Evolutionary conservation across 768 basidiomycete genomes (phyloP), one percentile per base, ranked within the genome.

Genomic region (Dacryopinax primogenitus): DNA sequence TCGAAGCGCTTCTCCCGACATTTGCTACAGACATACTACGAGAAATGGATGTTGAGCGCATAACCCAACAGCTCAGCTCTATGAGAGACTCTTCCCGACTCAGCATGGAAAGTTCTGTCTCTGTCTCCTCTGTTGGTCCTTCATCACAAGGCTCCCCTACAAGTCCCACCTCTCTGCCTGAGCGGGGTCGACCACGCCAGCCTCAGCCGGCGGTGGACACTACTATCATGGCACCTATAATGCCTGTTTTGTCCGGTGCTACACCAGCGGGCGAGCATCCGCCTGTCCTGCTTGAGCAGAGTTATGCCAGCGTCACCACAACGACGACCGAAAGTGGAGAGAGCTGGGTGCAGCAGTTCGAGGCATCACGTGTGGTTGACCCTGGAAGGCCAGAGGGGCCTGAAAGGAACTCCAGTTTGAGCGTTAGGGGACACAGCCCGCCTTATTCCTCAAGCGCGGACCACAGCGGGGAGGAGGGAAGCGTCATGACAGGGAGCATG

Each of bases 11-110:
- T 39, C 74, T 90, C 18, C 85, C 86, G 1, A 85, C 85, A 0
- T 79, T 91, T 18, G 80, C 83, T 4, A 76, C 80, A 15, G 83
- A 86, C 67, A 78, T 92, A 13, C 74, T 87, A n/a, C 77, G 79
- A 26, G 83, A 82, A 33, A 86, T 92, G 83, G 84, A 92, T 68
- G 86, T 92, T 18, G 90, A 92, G 68, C 77, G 77, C 0, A 74
- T 89, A 13, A 90, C 84, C 21, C 82, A 82, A 69, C 67, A 68
- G 28, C 45, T 47, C 13, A 51, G 66, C 58, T 58, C 51, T 30
- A 23, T 58, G 21, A 23, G 51, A 6, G 51, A 58, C 26, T 58
- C 51, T 3, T 58, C 51, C 26, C 26, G 51, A 18, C 51, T 58
- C 4, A 58, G 51, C 51, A 13, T 58, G 51, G 51, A 30, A 18